Conservation (phyloP, 164 flowering plant genomes). For the Vitis riparia region DNA sequence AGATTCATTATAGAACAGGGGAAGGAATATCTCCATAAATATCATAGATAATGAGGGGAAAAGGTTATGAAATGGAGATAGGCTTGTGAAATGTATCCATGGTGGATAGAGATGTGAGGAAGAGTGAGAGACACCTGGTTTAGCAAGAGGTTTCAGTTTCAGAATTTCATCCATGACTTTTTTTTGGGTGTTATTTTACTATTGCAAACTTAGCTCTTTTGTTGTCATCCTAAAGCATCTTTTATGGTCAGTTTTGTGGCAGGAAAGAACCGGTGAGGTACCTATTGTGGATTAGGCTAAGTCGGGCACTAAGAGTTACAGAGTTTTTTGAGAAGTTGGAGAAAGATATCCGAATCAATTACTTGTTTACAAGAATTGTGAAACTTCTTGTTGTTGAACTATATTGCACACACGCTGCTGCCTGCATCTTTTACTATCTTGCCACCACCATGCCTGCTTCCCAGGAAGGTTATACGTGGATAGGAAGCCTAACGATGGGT, state of each 20-base stretch:
- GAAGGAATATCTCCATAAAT: too few relatives aligned
- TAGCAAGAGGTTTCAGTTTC: too few relatives aligned
- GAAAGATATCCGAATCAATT: constrained; percentile 70
- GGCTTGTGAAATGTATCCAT: too few relatives aligned
- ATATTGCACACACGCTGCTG: constrained; percentile 84
- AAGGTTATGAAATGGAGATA: too few relatives aligned
- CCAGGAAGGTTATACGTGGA: constrained; percentile 83
- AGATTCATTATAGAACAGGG: too few relatives aligned
- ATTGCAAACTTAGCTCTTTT: neutral
- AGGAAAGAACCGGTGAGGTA: constrained; percentile 62
- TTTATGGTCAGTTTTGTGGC: constrained; percentile 40
- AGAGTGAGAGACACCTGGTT: too few relatives aligned
- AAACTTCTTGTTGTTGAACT: constrained; percentile 74
- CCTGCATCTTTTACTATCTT: constrained; percentile 78
- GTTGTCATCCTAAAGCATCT: neutral
- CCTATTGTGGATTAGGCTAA: constrained; percentile 64
- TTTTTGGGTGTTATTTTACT: neutral
- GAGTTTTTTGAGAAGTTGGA: constrained; percentile 60
- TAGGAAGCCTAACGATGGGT: constrained; percentile 78
- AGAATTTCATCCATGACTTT: neutral
- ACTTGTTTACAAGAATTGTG: constrained; percentile 63
- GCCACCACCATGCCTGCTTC: constrained; percentile 69
- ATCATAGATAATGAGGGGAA: too few relatives aligned
- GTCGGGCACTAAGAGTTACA: constrained; percentile 48
- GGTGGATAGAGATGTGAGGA: too few relatives aligned